These are phyloP conservation scores for Porcisia deanei DNA, from an alignment of 208 protist genomes.

Conservation along the genomic window DNA sequence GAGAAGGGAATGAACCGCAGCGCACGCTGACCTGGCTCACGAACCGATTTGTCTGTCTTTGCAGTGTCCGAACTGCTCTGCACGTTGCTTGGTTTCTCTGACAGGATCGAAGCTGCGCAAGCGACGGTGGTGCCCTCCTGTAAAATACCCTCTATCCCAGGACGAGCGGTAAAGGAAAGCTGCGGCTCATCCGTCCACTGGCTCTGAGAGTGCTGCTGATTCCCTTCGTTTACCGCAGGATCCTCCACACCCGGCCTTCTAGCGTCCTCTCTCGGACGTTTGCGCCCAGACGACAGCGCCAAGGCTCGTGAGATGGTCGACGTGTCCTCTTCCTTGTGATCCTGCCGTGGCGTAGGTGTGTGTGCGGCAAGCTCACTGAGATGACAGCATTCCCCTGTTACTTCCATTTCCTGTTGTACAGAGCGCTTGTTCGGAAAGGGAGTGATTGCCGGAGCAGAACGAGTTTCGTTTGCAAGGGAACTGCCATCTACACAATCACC, in stretches of 20 bases:
- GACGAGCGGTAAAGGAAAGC: neutral
- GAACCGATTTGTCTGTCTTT: neutral
- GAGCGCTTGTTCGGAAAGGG: slow-evolving; percentile 13
- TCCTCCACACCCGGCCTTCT: neutral
- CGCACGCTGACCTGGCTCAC: neutral
- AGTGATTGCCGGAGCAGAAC: slow-evolving; percentile 7
- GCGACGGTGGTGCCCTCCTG: slow-evolving; percentile 10
- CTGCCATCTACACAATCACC: neutral
- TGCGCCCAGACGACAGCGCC: slow-evolving; percentile 24
- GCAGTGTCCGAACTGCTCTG: neutral
- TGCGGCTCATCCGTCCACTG: neutral
- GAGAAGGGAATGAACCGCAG: slow-evolving; percentile 70
- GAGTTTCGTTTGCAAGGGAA: neutral
- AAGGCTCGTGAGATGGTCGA: slow-evolving; percentile 24
- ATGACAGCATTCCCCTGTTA: slow-evolving; percentile 8
- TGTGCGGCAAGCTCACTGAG: neutral
- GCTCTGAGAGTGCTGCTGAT: neutral
- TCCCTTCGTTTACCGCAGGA: neutral
- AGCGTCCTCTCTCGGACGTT: slow-evolving; percentile 28
- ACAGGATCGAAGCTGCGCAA: neutral
- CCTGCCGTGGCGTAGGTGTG: neutral
- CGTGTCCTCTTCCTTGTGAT: slow-evolving; percentile 1
- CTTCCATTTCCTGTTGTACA: neutral
- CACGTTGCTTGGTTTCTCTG: neutral
- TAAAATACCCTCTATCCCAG: neutral